These are phyloP conservation scores for Cylindricascospora bacillispora DNA, from an alignment of 1,139 yeast genomes.

Conservation along the genomic window DNA sequence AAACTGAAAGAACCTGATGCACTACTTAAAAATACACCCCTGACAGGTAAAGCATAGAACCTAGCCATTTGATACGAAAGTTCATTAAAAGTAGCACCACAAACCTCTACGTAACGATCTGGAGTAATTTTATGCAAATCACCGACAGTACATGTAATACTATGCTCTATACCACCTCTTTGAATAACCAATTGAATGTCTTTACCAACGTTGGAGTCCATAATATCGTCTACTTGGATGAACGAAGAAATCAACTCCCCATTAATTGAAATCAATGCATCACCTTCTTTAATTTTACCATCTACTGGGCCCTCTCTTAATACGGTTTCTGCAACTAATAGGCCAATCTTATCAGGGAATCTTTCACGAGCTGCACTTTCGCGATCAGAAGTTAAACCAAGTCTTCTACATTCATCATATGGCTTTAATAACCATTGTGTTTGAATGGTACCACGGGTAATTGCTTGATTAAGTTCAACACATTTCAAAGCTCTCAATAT, in stretches of 20 bases:
- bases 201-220: conserved; percentile 59
- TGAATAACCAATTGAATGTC: conserved; percentile 49
- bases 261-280: conserved; percentile 63
- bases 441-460: conserved; percentile 80
- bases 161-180: conserved; percentile 56
- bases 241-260: conserved; percentile 56
- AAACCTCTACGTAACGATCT: conserved; percentile 62
- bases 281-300: conserved; percentile 67
- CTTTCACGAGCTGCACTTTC: conserved; percentile 55
- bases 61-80: conserved; percentile 84
- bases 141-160: conserved; percentile 44
- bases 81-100: conserved; percentile 79
- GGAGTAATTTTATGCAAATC: conserved; percentile 80
- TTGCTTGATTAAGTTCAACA: conserved; percentile 43
- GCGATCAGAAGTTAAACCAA: conserved; percentile 68
- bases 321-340: conserved; percentile 72
- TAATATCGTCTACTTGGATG: conserved; percentile 69
- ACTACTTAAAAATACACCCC: conserved; percentile 69
- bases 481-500: conserved; percentile 72
- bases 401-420: conserved; percentile 78
- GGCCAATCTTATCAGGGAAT: conserved; percentile 69
- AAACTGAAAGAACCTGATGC: conserved; percentile 70
- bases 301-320: conserved; percentile 86
- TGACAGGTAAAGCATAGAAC: conserved; percentile 68
- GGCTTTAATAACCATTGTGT: conserved; percentile 84